These are phyloP conservation scores for Penicillium rolfsii DNA, from an alignment of 2,329 filamentous ascomycete genomes.

Conservation along the genomic window DNA sequence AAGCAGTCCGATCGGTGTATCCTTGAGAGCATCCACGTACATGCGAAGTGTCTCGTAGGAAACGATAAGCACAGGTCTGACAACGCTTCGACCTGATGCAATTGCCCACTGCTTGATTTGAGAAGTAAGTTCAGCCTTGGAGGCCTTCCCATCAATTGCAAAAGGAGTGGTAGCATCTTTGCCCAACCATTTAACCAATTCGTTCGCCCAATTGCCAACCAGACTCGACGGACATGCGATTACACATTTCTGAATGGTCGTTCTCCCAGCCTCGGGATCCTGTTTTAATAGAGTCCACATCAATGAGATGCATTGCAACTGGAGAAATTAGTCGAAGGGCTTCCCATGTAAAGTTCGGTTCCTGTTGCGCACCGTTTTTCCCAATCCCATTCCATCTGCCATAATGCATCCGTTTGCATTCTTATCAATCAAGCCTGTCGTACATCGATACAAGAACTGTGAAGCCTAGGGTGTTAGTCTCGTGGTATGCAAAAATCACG, in stretches of 20 bases:
- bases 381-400: slow-evolving; percentile 98
- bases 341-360: background rate
- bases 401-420: slow-evolving; percentile 98
- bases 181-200: slow-evolving; percentile 93
- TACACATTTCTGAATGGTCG: slow-evolving; percentile 93
- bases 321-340: slow-evolving; percentile 25
- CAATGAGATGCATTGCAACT: slow-evolving; percentile 88
- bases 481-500: slow-evolving; percentile 9
- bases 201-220: slow-evolving; percentile 97
- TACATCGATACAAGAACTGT: slow-evolving; percentile 86
- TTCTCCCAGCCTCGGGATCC: slow-evolving; percentile 89
- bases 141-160: slow-evolving; percentile 93
- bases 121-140: slow-evolving; percentile 86
- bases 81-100: slow-evolving; percentile 83
- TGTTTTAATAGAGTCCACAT: slow-evolving; percentile 98
- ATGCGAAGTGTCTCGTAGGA: slow-evolving; percentile 95
- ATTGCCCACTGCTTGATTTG: slow-evolving; percentile 96
- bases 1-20: slow-evolving; percentile 87
- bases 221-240: slow-evolving; percentile 96
- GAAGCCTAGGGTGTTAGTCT: slow-evolving; percentile 8
- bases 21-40: slow-evolving; percentile 85
- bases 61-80: slow-evolving; percentile 91
- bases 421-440: slow-evolving; percentile 91
- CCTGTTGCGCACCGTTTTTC: slow-evolving; percentile 70
- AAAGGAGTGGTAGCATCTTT: slow-evolving; percentile 89